Percentiles rank a stretch among this genome's conserved stretches.
Evolutionary conservation across 148 eudicot species (phyloP).

Genomic region (Persicaria tinctoria): DNA sequence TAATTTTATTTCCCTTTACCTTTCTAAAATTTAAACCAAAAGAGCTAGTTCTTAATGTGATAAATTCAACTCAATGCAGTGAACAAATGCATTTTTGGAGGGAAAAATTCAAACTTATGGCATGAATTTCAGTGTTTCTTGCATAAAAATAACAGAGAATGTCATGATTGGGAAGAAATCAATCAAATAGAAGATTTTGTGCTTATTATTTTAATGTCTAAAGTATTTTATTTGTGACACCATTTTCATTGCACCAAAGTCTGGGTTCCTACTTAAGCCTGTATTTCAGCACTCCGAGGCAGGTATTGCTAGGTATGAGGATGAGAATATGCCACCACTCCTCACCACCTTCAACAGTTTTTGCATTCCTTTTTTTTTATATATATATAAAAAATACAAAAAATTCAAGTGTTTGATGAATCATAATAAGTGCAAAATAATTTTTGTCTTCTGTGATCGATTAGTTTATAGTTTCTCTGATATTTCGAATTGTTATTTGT

Average conservation of each 20-base stretch:
- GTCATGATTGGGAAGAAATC: neutral
- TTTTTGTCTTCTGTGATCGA: no score
- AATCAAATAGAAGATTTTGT: slow-evolving; percentile 1
- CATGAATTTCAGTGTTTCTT: slow-evolving; percentile 6
- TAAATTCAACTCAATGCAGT: no score
- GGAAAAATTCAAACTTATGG: no score
- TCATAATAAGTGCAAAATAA: no score
- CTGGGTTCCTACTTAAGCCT: neutral
- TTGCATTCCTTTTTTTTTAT: no score
- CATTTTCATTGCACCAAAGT: neutral
- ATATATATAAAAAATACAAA: neutral
- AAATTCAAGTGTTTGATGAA: neutral
- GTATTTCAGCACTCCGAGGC: slow-evolving; percentile 6
- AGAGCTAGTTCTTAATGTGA: no score
- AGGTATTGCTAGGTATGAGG: neutral
- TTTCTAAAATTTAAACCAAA: no score
- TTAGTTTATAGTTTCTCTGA: no score
- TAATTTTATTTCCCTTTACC: no score
- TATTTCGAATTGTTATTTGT: no score
- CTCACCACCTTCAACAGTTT: neutral
- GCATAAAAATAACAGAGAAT: neutral
- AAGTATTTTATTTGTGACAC: neutral
- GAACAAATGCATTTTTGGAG: no score
- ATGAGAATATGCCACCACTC: slow-evolving; percentile 5
- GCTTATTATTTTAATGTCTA: neutral